These are phyloP conservation scores for Mycosphaerella arachidis DNA, from an alignment of 2,329 filamentous ascomycete genomes.

Conservation along the genomic window DNA sequence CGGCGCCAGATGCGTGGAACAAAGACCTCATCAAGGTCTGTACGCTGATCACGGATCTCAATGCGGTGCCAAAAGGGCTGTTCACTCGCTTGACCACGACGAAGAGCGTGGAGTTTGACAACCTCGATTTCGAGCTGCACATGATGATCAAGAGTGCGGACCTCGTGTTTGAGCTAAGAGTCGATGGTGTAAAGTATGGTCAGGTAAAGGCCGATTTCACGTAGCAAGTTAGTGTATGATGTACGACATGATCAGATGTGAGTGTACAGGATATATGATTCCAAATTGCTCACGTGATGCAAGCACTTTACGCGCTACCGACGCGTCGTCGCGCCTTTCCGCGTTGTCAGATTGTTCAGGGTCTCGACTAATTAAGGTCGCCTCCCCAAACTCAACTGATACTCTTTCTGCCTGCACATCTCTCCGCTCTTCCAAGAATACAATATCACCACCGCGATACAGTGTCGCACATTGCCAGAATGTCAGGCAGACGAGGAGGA, in stretches of 20 bases:
- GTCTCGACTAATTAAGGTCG: neutral
- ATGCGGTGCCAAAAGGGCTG: conserved; percentile 66
- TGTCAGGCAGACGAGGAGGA: conserved; percentile 34
- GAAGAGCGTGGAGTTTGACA: conserved; percentile 72
- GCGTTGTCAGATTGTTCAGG: neutral
- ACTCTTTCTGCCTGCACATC: neutral
- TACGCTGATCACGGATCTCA: conserved; percentile 74
- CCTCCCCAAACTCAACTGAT: too few species aligned
- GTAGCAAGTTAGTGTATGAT: conserved; percentile 31
- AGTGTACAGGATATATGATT: neutral
- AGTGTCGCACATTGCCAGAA: conserved; percentile 11
- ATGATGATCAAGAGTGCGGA: conserved; percentile 78
- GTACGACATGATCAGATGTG: neutral
- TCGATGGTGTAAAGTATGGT: conserved; percentile 72
- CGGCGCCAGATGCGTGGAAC: conserved; percentile 52
- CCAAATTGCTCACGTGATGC: neutral
- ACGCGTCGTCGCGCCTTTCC: neutral
- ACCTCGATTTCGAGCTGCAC: conserved; percentile 75
- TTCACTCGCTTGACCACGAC: conserved; percentile 76
- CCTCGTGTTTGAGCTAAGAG: conserved; percentile 71
- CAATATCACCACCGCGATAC: neutral
- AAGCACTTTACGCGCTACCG: neutral
- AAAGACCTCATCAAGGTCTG: conserved; percentile 62
- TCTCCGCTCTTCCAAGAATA: neutral
- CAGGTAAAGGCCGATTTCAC: conserved; percentile 75